Evolutionary conservation across 1,139 yeast species (phyloP), one percentile per base, ranked within the genome.

Genomic region (Pneumocystis sp.): DNA sequence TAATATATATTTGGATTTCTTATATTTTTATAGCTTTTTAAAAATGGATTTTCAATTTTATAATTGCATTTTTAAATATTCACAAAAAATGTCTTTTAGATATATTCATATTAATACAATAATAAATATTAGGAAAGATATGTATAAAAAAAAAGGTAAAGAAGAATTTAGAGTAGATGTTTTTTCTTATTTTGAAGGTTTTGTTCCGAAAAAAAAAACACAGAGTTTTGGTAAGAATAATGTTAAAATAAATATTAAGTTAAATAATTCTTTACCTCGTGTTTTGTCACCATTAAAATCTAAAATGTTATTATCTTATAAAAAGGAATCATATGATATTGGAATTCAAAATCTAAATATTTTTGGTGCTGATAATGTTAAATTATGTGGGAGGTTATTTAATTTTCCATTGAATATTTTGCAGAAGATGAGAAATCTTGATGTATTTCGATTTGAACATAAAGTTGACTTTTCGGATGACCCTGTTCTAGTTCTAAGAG

Each of bases 401-500:
- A 62, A 63, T 37, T 62, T 62, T 29, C 67, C 67, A 7, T 37
- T 39, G 21, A 45, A 44, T 12, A 59, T 64, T 8, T 42, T 61
- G 15, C 31, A 50, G 15, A 62, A 66, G 40, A 59, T 67, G n/a
- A 56, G 56, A 21, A 50, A 64, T 8, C 50, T 67, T 44, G 68
- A 64, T 25, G 63, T 65, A 19, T 15, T 67, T 29, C 61, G 63
- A 19, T 42, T 35, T 17, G 64, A 63, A 15, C 65, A 61, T 57
- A 57, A 61, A 15, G 59, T 61, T 34, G 65, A 67, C 37, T 61
- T 50, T 50, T 67, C 67, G 29, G 31, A 66, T 12, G 65, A 61
- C 25, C 59, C 62, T 15, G 65, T 67, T n/a, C 29, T 66, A n/a
- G 61, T 67, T n/a, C 57, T 65, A 21, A 61, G 69, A 19, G 56